Base-by-base conservation (phyloP, 345 rosid species). In the Melaleuca alternifolia region DNA sequence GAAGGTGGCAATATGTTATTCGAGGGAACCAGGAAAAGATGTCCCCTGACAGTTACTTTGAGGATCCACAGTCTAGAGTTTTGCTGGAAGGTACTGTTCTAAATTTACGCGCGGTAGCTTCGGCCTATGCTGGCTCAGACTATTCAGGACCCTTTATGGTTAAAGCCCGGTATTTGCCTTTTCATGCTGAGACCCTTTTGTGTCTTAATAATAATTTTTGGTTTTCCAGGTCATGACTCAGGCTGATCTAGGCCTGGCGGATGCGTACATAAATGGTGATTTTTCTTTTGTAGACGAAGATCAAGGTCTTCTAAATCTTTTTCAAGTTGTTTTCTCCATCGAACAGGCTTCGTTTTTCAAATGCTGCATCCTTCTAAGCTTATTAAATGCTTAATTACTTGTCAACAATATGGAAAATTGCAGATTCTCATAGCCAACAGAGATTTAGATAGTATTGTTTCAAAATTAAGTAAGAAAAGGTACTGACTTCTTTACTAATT, bases 211-310 rank as follows among this genome's bases (percentile, higher is more conserved):
- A 41, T 23, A 33, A n/a, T 5, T 37, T 28, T 62, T n/a, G 59
- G 28, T 37, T 20, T 87, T 41, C 65, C 89, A 96, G 99, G 95
- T 96, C 86, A 94, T 93, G 95, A 94, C 99, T 84, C 93, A 93
- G 88, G 98, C 99, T 44, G 99, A 97, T 92, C 87, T 97, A 91
- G 99, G 98, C 87, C 92, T 97, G 10, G 98, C 97, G 46, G 98
- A 97, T 92, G 93, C 98, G 53, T 96, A 93, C 85, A 93, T 96
- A 84, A 94, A 95, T 88, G 96, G 97, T 23, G 97, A 96, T 88
- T 94, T 94, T 86, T 93, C 97, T 83, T 94, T 94, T 50, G 96
- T 94, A 1, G 93, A 97, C 86, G 95, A 93, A 90, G 93, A 94
- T 85, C 89, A 89, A 10, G 99, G 98, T 46, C 98, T 97, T 88